These are phyloP conservation scores for Fonsecaea monophora DNA, from an alignment of 2,329 filamentous ascomycete species.

Conservation along the genomic window DNA sequence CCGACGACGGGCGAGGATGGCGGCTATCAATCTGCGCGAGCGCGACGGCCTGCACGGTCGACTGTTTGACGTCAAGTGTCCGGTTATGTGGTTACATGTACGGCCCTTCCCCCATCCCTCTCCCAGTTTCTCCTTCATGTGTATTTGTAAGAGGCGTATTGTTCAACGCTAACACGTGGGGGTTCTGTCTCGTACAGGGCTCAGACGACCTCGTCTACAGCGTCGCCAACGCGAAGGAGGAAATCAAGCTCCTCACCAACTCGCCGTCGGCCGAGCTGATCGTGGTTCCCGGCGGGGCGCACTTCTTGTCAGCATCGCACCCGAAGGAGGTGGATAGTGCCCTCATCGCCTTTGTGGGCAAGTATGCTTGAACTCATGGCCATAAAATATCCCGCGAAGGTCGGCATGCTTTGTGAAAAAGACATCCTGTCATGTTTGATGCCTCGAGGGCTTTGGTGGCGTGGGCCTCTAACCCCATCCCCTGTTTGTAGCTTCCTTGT, in stretches of 20 bases:
- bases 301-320: constrained; percentile 58
- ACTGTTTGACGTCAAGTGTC: constrained; percentile 57
- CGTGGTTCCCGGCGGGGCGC: constrained; percentile 55
- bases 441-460: no score
- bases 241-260: constrained; percentile 57
- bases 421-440: no score
- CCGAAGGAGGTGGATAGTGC: constrained; percentile 53
- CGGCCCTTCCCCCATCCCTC: constrained; percentile 26
- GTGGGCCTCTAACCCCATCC: no score
- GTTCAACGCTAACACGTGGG: no score
- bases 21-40: constrained; percentile 57
- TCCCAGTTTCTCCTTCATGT: background rate
- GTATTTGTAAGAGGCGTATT: background rate
- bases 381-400: no score
- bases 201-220: constrained; percentile 52
- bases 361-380: constrained; percentile 27
- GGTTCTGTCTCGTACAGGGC: constrained; percentile 43
- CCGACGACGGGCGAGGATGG: constrained; percentile 55
- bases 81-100: constrained; percentile 59
- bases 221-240: constrained; percentile 52
- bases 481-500: no score
- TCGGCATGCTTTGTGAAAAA: no score
- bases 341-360: constrained; percentile 49
- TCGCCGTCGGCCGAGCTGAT: constrained; percentile 52
- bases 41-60: constrained; percentile 57